A percentile compares a stretch with the other conserved stretches of the same genome.
Conservation (phyloP, 176 grass and related monocot species). For the Pontederia paniculata region DNA sequence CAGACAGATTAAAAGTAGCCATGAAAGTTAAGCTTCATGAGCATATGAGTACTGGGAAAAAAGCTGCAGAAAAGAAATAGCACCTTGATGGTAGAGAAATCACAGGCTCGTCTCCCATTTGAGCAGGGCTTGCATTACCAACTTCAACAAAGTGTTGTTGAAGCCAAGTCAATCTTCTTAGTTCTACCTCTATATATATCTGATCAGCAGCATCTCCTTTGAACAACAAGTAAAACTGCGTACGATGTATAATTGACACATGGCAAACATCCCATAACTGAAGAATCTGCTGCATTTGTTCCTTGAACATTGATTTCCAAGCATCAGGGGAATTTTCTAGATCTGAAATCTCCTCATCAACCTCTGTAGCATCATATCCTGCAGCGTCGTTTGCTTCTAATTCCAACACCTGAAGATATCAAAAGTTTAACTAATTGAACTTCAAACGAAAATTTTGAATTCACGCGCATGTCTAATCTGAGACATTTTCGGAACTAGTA, state of each 20-base stretch:
- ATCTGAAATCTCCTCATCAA: conserved; percentile 25
- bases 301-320: conserved; percentile 54
- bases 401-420: conserved; percentile 50
- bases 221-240: conserved; percentile 87
- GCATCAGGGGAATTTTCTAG: conserved; percentile 41
- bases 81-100: conserved; percentile 71
- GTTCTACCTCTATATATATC: conserved; percentile 93
- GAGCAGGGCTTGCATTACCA: conserved; percentile 53
- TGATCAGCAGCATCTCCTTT: conserved; percentile 74
- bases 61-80: background rate
- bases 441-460: too few species aligned
- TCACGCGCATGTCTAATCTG: too few species aligned
- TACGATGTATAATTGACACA: conserved; percentile 85
- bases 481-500: background rate
- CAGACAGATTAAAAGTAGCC: background rate
- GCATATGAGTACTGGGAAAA: too few species aligned
- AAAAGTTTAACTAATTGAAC: background rate
- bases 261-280: conserved; percentile 74
- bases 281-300: conserved; percentile 90
- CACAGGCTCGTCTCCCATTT: conserved; percentile 41
- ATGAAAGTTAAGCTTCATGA: background rate
- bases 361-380: conserved; percentile 29
- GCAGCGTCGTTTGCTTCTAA: conserved; percentile 66
- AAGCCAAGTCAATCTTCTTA: conserved; percentile 65
- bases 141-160: conserved; percentile 77